Conservation (phyloP, 2,329 filamentous ascomycete species). For the Trichoderma atrobrunneum region DNA sequence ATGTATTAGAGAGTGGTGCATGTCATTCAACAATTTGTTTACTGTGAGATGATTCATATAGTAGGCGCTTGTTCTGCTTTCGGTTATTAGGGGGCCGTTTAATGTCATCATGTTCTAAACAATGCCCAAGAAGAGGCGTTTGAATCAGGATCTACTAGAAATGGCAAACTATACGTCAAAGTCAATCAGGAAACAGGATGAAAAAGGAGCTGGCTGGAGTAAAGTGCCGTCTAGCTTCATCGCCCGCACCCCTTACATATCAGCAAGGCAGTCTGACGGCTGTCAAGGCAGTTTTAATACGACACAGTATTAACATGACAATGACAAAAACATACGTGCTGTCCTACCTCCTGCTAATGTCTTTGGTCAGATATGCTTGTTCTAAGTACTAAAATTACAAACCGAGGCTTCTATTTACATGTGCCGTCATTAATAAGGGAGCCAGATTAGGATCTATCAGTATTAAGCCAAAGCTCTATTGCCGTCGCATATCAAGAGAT, state of each 20-base stretch:
- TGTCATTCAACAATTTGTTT: not conserved
- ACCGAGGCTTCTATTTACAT: not conserved
- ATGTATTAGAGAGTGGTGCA: not conserved
- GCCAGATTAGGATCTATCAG: not conserved
- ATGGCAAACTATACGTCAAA: not conserved
- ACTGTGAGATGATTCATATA: not conserved
- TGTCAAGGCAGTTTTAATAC: not conserved
- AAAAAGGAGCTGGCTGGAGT: not conserved
- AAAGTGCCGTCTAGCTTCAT: not conserved
- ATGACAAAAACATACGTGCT: not conserved
- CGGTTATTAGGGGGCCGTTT: not conserved
- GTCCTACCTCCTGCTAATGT: not conserved
- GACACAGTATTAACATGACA: too few relatives aligned
- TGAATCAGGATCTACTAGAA: not conserved
- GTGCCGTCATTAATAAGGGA: accelerated
- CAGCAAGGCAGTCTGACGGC: not conserved
- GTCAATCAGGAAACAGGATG: not conserved
- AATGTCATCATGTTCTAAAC: not conserved
- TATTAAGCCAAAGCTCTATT: too few relatives aligned
- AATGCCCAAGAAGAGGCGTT: not conserved
- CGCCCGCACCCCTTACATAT: not conserved
- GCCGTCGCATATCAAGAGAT: too few relatives aligned
- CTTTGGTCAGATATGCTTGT: not conserved
- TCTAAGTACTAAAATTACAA: not conserved
- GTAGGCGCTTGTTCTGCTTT: not conserved